Conservation (phyloP, 2,329 filamentous ascomycete genomes). For the Diaporthe vaccinii region DNA sequence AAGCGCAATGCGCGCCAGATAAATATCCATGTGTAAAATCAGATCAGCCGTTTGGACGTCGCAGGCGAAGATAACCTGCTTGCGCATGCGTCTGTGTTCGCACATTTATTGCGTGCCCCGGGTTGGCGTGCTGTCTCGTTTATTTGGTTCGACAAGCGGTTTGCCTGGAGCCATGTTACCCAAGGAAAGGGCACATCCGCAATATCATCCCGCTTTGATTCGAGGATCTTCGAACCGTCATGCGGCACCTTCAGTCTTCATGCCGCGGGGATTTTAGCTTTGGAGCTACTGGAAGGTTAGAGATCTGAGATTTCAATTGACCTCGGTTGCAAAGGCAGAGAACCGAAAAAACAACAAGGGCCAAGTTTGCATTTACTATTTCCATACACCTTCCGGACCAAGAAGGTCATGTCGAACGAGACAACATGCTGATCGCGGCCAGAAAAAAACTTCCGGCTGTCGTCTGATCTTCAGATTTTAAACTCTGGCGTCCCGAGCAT, state of each 20-base stretch:
- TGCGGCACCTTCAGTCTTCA: constrained; percentile 17
- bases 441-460: constrained; percentile 14
- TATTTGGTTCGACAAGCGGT: constrained; percentile 25
- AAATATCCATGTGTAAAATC: constrained; percentile 7
- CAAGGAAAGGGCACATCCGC: constrained; percentile 25
- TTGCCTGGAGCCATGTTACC: constrained; percentile 15
- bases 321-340: background rate
- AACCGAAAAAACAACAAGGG: background rate
- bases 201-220: constrained; percentile 29
- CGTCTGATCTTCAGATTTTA: constrained; percentile 32
- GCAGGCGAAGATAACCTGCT: constrained; percentile 18
- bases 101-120: constrained; percentile 16
- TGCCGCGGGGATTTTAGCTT: constrained; percentile 26
- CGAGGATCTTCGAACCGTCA: constrained; percentile 24
- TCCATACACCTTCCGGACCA: background rate
- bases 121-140: constrained; percentile 3
- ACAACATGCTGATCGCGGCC: constrained; percentile 2
- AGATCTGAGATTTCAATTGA: constrained; percentile 26
- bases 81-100: constrained; percentile 1
- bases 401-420: background rate
- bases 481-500: constrained; percentile 28
- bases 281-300: constrained; percentile 26
- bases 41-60: constrained; percentile 5
- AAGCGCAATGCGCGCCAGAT: constrained; percentile 29
- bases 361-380: constrained; percentile 23